Evolutionary conservation across 495 filamentous ascomycete genomes (phyloP).

Genomic region (Podospora pseudocomata): DNA sequence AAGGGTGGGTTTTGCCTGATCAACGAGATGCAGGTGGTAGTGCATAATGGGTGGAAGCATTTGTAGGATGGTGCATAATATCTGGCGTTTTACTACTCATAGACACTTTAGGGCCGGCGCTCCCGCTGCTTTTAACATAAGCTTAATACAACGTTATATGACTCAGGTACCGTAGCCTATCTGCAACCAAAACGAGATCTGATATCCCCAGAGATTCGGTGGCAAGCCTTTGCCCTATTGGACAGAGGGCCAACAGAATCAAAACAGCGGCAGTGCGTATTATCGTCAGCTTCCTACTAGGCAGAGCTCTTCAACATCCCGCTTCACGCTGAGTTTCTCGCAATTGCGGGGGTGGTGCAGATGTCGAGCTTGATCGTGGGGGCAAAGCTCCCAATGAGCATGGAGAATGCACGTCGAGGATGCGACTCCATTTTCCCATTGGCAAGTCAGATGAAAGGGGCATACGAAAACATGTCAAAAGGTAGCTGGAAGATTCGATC

Average conservation of each 20-base stretch:
- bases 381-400: background rate
- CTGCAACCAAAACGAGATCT: background rate
- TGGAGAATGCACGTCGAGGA: background rate
- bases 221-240: background rate
- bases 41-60: constrained; percentile 73
- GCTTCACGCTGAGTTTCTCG: too few species aligned
- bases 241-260: background rate
- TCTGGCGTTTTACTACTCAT: background rate
- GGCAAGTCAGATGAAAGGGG: background rate
- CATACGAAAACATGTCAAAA: background rate
- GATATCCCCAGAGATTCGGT: background rate
- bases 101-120: background rate
- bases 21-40: constrained; percentile 82
- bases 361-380: background rate
- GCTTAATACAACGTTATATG: background rate
- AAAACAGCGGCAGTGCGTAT: background rate
- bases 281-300: too few species aligned
- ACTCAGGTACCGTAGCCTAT: background rate
- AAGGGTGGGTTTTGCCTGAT: constrained; percentile 65
- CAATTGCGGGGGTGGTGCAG: background rate
- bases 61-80: constrained; percentile 38
- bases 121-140: background rate
- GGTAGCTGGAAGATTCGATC: background rate
- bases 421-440: background rate
- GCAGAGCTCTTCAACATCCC: too few species aligned